Percentiles rank a stretch among this genome's conserved stretches.
phyloP scores from a whole-genome alignment of 352 stramenopile genomes.

The Pythium dissotocum region DNA sequence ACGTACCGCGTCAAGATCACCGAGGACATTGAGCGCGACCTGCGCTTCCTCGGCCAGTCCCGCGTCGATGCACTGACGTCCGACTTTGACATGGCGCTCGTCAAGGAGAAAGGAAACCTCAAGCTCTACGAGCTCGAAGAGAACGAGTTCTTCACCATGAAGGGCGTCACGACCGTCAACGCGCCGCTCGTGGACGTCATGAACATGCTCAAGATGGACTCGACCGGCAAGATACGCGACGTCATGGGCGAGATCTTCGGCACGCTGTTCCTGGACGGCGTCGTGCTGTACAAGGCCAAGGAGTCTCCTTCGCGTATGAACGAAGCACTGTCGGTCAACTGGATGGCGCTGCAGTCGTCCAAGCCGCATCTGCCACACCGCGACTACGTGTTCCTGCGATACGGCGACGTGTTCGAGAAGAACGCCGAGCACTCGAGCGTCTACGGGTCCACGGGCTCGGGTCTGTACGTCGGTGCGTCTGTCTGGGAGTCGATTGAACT shows the following conservation, averaged over 20 bases:
- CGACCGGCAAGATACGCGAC: conserved; percentile 61
- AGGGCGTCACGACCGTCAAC: conserved; percentile 69
- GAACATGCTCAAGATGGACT: conserved; percentile 76
- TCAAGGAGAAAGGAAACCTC: conserved; percentile 71
- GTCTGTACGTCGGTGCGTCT: conserved; percentile 68
- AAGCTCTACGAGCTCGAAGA: conserved; percentile 79
- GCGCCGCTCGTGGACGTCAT: conserved; percentile 80
- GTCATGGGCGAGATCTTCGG: conserved; percentile 85
- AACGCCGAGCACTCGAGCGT: conserved; percentile 55
- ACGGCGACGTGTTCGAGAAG: conserved; percentile 78
- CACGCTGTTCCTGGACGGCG: conserved; percentile 79
- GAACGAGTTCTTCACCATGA: conserved; percentile 89
- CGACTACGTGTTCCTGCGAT: conserved; percentile 87
- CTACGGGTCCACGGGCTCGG: conserved; percentile 63
- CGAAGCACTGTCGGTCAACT: conserved; percentile 78
- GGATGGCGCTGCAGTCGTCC: conserved; percentile 77
- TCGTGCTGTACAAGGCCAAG: conserved; percentile 66
- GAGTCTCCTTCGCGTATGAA: conserved; percentile 53
- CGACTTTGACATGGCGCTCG: conserved; percentile 74
- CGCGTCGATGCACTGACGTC: conserved; percentile 79
- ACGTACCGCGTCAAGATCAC: conserved; percentile 78
- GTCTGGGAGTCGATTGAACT: conserved; percentile 88
- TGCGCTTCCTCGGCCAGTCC: conserved; percentile 83
- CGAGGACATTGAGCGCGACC: conserved; percentile 79
- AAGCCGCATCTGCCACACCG: conserved; percentile 84